Conservation (phyloP, 192 early-diverging fungal genomes). For the Coemansia sp. region DNA sequence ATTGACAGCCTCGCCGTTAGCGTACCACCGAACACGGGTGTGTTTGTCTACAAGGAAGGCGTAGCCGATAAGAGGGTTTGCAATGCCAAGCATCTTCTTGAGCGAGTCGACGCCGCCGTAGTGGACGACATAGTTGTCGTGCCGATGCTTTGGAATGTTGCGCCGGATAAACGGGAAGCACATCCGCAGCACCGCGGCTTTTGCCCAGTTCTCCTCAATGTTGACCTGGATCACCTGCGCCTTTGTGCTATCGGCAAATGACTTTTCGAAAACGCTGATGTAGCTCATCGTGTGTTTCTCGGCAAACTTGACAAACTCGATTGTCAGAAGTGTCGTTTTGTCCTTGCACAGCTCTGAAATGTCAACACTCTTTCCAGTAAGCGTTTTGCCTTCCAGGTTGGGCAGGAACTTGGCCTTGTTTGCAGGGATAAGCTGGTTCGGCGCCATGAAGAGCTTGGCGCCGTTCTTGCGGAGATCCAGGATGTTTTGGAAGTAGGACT, state of each 20-base stretch:
- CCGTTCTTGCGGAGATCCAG: conserved; percentile 54
- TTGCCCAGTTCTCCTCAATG: conserved; percentile 55
- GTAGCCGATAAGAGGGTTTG: conserved; percentile 54
- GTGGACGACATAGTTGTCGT: conserved; percentile 38
- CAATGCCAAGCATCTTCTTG: conserved; percentile 42
- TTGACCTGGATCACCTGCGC: conserved; percentile 51
- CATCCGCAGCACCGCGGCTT: conserved; percentile 42
- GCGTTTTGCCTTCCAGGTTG: conserved; percentile 43
- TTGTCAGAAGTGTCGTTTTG: conserved; percentile 39
- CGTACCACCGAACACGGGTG: conserved; percentile 53
- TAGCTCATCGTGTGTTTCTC: conserved; percentile 50
- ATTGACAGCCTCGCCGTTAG: conserved; percentile 46
- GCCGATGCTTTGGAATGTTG: conserved; percentile 29
- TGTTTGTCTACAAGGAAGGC: conserved; percentile 48
- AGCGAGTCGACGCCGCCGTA: conserved; percentile 50
- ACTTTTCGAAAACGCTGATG: conserved; percentile 32
- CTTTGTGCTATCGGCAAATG: conserved; percentile 14
- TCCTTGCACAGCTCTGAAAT: conserved; percentile 30
- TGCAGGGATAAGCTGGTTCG: conserved; percentile 35
- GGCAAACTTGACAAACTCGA: conserved; percentile 54
- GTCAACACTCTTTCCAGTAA: conserved; percentile 22
- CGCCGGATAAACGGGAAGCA: conserved; percentile 39
- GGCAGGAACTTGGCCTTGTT: conserved; percentile 42
- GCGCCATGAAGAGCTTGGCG: conserved; percentile 51
- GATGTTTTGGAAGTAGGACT: conserved; percentile 55